Evolutionary conservation across 2,329 filamentous ascomycete species (phyloP), one percentile per base, ranked within the genome.

Genomic region (Arthrinium puccinioides): DNA sequence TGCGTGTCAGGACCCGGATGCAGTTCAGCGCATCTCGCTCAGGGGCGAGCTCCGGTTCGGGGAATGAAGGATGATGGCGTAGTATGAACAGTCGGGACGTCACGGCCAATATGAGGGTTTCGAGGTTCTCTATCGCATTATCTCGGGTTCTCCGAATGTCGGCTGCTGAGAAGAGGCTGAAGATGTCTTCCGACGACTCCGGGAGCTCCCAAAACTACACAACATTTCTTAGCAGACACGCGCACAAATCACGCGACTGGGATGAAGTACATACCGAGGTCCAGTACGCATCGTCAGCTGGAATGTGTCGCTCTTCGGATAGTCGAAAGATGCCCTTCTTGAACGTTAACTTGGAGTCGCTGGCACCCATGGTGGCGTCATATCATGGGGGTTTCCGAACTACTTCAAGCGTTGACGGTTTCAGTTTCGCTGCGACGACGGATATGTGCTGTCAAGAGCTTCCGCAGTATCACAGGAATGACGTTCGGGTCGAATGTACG

Each of bases 291-390:
- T 96, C 87, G 63, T 92, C 84, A 39, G 87, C 79, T 42, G 87
- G 74, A 56, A 97, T 96, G 59, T 85, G 74, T 48, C 82, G 80
- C 60, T 94, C 84, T 61, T 95, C 88, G n/a, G 88, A 92, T 42
- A 98, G 79, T 57, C 85, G 81, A 70, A 97, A 96, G 68, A 97
- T 94, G 65, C 89, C 90, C 66, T 94, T 87, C 67, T 96, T 97
- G 76, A 98, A 97, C 58, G 90, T 87, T 58, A 97, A 81, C 75
- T 97, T 97, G 55, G 90, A 97, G 69, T 97, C 90, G 66, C 90
- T 96, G 59, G 90, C 90, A 64, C 92, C 92, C 92, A 98, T 98
- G 48, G 40, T 98, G 48, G 40, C 42, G 43, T 49, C 47, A 51
- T 51, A 50, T 40, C 50, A 54, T 33, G 31, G 31, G n/a, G n/a